Evolutionary conservation across 192 early-diverging fungal genomes (phyloP), one percentile per base, ranked within the genome.

Genomic region (Coemansia umbellata): DNA sequence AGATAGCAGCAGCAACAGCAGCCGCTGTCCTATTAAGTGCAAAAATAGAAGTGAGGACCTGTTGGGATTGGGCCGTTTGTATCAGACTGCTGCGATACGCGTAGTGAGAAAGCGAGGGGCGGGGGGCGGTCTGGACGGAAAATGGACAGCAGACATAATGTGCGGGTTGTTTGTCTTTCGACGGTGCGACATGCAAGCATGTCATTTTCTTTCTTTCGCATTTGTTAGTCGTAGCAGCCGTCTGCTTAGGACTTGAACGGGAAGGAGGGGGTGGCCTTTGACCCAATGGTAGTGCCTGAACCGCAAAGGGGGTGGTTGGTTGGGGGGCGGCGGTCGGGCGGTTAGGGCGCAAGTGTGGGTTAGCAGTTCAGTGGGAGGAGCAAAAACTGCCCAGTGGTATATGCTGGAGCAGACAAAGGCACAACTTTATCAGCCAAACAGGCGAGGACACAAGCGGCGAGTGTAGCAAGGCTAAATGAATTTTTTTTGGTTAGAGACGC

Each of bases 401-500:
- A n/a, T n/a, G n/a, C n/a, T n/a, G n/a, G n/a, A n/a, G n/a, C n/a
- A n/a, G n/a, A n/a, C n/a, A n/a, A n/a, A n/a, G n/a, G n/a, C n/a
- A n/a, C n/a, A n/a, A n/a, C n/a, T n/a, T n/a, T n/a, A n/a, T n/a
- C n/a, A n/a, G n/a, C n/a, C n/a, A n/a, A n/a, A n/a, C n/a, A n/a
- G 42, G 18, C 11, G 9, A 24, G 19, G 40, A 3, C 19, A 22
- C 19, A n/a, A 1, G 24, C 6, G 19, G 19, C 37, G 9, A n/a
- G 32, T 33, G 13, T 13, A 33, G 13, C 32, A 33, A 33, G 42
- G 42, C 24, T 30, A 55, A 43, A 55, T 55, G 53, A 55, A 55
- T 43, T 33, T 8, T 55, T 55, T 41, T 55, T 26, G 24, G 17
- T 19, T 52, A 55, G 52, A 44, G 55, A 55, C 41, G 50, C 48